Evolutionary conservation across 2,329 filamentous ascomycete species (phyloP).

Genomic region (Fusarium tuaranense): DNA sequence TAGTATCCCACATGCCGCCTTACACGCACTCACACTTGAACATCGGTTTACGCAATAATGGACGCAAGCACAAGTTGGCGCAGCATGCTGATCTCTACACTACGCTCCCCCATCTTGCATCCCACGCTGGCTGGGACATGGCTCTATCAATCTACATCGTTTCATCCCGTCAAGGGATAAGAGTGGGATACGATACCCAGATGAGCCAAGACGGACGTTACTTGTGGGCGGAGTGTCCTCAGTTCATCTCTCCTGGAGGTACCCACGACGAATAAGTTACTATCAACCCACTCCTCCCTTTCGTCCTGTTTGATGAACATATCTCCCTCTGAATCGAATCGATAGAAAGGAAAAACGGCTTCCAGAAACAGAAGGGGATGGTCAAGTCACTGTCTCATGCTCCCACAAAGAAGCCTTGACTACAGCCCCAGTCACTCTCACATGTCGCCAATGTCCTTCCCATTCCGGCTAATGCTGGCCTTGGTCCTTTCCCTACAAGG

Average conservation of each 20-base stretch:
- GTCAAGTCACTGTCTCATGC: neutral
- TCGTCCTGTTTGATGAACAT: neutral
- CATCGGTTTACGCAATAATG: neutral
- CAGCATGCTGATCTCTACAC: neutral
- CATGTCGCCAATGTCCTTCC: constrained; percentile 10
- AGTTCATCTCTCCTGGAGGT: neutral
- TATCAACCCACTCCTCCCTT: neutral
- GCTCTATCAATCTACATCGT: neutral
- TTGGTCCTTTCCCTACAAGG: constrained; percentile 5
- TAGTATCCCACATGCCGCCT: neutral
- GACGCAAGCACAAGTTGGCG: neutral
- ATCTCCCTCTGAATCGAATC: neutral
- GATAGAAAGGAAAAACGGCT: neutral
- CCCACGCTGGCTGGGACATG: neutral
- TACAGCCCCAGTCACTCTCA: neutral
- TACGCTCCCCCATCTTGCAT: neutral
- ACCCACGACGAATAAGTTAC: neutral
- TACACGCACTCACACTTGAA: neutral
- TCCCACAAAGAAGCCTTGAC: neutral
- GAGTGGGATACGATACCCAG: neutral
- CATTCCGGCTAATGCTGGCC: constrained; percentile 4
- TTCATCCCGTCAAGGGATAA: neutral
- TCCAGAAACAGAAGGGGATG: neutral
- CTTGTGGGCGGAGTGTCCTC: neutral
- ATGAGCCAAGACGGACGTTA: neutral